A percentile compares a stretch with the other conserved stretches of the same genome.
These are phyloP conservation scores for Trichoderma endophyticum DNA, from an alignment of 2,329 filamentous ascomycete genomes.

Conservation along the genomic window DNA sequence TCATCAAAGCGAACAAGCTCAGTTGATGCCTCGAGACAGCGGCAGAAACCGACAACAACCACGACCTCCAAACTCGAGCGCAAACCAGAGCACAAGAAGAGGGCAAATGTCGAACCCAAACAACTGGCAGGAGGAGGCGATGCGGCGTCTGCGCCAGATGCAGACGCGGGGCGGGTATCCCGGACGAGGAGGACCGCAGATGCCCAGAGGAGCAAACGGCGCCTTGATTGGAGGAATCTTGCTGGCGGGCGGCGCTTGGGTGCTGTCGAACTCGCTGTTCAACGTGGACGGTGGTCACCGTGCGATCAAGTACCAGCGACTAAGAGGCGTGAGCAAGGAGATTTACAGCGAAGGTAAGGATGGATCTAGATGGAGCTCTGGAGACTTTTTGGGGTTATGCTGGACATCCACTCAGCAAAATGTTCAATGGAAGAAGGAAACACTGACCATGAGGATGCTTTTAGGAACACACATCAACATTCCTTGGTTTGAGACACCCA, in stretches of 20 bases:
- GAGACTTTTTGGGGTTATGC: not conserved
- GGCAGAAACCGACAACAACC: not conserved
- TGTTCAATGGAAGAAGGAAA: not conserved
- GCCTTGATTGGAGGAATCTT: slow-evolving; percentile 42
- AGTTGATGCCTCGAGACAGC: slow-evolving; percentile 13
- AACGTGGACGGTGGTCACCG: slow-evolving; percentile 97
- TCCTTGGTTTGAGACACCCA: slow-evolving; percentile 95
- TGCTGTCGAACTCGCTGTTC: slow-evolving; percentile 62
- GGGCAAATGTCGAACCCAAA: slow-evolving; percentile 34
- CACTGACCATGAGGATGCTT: slow-evolving; percentile 19
- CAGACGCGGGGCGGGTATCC: slow-evolving; percentile 43
- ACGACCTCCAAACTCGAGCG: not conserved
- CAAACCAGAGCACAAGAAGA: not conserved
- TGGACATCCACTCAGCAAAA: not conserved
- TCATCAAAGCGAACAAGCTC: not conserved
- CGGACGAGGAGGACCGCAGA: slow-evolving; percentile 42
- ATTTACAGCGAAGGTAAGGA: slow-evolving; percentile 85
- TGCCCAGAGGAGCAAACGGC: slow-evolving; percentile 39
- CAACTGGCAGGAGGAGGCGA: slow-evolving; percentile 49
- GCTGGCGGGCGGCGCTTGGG: slow-evolving; percentile 47
- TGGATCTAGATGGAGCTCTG: not conserved
- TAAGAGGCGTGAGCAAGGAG: slow-evolving; percentile 91
- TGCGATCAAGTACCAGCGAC: slow-evolving; percentile 94
- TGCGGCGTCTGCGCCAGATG: slow-evolving; percentile 50
- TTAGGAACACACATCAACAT: slow-evolving; percentile 90